A percentile compares a stretch with the other conserved stretches of the same genome.
Conservation (phyloP, 805 yeast species). For the Suhomyces sp. region DNA sequence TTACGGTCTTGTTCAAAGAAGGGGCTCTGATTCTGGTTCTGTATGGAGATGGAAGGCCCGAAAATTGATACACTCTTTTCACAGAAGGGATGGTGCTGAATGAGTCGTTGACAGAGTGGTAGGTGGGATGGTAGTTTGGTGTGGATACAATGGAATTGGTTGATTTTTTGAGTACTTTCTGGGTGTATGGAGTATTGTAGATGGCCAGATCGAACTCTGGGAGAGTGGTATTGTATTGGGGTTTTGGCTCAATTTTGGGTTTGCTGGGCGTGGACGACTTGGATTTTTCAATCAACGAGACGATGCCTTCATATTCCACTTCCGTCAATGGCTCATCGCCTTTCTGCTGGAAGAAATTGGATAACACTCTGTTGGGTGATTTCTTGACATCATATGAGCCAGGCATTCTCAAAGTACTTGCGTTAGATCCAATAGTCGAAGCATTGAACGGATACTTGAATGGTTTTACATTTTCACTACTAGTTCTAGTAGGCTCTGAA, state of each 20-base stretch:
- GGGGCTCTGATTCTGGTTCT: conserved; percentile 39
- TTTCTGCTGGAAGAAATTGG: conserved; percentile 67
- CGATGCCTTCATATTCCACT: conserved; percentile 78
- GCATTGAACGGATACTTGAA: conserved; percentile 2
- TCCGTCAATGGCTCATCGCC: conserved; percentile 75
- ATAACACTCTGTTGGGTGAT: conserved; percentile 53
- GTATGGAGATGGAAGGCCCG: conserved; percentile 46
- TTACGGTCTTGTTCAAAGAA: conserved; percentile 2
- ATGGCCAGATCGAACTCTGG: conserved; percentile 3
- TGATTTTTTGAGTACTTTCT: conserved; percentile 26
- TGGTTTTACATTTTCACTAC: neutral
- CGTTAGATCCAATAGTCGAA: neutral
- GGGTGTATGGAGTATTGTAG: conserved; percentile 27
- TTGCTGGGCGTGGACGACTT: conserved; percentile 1
- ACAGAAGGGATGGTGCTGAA: conserved; percentile 28
- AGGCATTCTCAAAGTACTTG: conserved; percentile 8
- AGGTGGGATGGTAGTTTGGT: conserved; percentile 39
- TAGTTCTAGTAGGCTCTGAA: neutral
- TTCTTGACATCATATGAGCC: conserved; percentile 9
- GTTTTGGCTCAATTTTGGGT: neutral
- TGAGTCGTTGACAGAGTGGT: conserved; percentile 30
- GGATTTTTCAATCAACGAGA: conserved; percentile 44
- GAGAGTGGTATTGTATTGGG: neutral
- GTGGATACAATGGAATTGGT: conserved; percentile 23
- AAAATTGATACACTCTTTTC: conserved; percentile 43